A percentile compares a stretch with the other conserved stretches of the same genome.
Conservation (phyloP, 2,329 filamentous ascomycete species). For the Epichloe elymi region DNA sequence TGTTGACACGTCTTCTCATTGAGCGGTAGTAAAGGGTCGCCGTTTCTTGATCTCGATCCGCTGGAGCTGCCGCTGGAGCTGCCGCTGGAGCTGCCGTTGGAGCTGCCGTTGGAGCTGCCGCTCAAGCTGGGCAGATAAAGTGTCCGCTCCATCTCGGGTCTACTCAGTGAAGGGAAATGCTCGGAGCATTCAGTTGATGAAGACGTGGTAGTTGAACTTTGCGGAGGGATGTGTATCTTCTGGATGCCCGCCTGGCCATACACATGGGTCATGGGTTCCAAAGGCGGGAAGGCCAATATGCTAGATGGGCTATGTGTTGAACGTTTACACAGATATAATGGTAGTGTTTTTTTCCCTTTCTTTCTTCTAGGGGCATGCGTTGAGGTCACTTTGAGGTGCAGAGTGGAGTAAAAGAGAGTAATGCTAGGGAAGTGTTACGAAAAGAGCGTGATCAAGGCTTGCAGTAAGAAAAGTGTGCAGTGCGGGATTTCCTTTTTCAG, state of each 20-base stretch:
- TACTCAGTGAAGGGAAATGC: background rate
- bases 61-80: constrained; percentile 22
- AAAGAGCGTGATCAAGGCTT: background rate
- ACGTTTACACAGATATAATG: background rate
- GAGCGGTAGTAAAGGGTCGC: constrained; percentile 22
- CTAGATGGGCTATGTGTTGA: background rate
- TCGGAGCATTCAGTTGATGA: background rate
- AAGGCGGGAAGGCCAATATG: no score
- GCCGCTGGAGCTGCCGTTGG: no score
- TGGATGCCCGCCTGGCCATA: no score
- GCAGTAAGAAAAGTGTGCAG: background rate
- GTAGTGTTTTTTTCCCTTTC: no score
- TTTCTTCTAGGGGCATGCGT: background rate
- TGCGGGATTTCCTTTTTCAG: background rate
- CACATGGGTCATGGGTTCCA: no score
- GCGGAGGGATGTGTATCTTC: no score
- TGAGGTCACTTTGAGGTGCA: background rate
- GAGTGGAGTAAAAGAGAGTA: no score
- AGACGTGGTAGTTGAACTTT: background rate
- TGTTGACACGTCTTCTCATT: constrained; percentile 19
- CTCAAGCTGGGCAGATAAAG: constrained; percentile 21
- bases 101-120: constrained; percentile 23
- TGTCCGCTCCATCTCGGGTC: constrained; percentile 14
- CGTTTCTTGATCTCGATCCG: constrained; percentile 16
- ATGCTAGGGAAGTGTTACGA: background rate